Evolutionary conservation across 2,329 filamentous ascomycete genomes (phyloP), one percentile per base, ranked within the genome.

Genomic region (Pseudocercospora eumusae): DNA sequence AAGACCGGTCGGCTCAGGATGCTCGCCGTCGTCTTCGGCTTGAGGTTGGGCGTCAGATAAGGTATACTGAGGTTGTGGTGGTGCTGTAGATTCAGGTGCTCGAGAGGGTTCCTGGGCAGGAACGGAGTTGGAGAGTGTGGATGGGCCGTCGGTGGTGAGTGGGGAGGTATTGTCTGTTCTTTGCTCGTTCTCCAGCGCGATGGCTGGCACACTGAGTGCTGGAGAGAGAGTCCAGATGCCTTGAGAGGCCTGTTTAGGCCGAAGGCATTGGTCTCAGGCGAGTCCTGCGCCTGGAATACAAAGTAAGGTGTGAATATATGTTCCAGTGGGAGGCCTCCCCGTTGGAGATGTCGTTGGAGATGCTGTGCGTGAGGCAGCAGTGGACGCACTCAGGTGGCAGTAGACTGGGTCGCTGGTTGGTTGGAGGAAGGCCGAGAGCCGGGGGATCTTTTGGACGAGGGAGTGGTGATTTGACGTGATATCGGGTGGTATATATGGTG

Each of bases 11-110:
- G 66, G 56, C 50, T 64, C 42, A 55, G 59, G 44, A n/a, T 59
- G 20, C 53, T 59, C 40, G 56, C 54, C 25, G 50, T 58, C 31
- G 61, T 64, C 42, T 25, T 45, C 59, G 60, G 63, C 60, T 33
- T 58, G 61, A 57, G 60, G 45, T 58, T 61, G 60, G 64, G 65
- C 44, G 45, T 56, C 47, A 50, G 62, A 63, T 53, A 60, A 56
- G 47, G 57, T 50, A 61, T 64, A 59, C 58, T 66, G 62, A 55
- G 62, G 71, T 61, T 61, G 36, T 44, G 59, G 21, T 64, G 62
- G 72, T 62, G 71, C 72, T 68, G 72, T 73, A 72, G 72, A 72
- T 59, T 71, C 67, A 67, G 65, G 65, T 73, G 71, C 70, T 72
- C 64, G 64, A 58, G 65, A 61, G 63, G 66, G 47, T 50, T 66